Conservation (phyloP, 176 grass and related monocot species). For the Aegilops longissima region DNA sequence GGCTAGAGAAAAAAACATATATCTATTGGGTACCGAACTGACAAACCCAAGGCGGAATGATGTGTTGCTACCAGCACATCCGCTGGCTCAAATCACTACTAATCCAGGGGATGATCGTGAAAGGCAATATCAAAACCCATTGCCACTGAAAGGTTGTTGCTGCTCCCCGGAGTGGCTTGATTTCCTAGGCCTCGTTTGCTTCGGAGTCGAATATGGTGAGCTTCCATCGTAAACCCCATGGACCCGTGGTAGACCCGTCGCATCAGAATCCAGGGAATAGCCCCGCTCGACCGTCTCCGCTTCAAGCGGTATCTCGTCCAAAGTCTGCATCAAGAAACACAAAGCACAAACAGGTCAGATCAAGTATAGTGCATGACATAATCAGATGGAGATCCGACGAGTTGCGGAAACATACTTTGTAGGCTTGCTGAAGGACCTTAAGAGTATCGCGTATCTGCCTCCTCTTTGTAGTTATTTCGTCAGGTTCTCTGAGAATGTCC, state of each 20-base stretch:
- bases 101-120: slow-evolving; percentile 9
- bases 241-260: slow-evolving; percentile 61
- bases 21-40: slow-evolving; percentile 36
- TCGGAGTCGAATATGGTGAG: slow-evolving; percentile 52
- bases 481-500: slow-evolving; percentile 93
- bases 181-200: slow-evolving; percentile 55
- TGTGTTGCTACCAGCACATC: slow-evolving; percentile 34
- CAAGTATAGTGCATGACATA: not conserved
- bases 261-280: slow-evolving; percentile 61
- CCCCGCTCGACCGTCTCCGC: slow-evolving; percentile 90
- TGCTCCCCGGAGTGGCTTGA: slow-evolving; percentile 73
- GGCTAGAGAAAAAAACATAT: slow-evolving; percentile 43
- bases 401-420: slow-evolving; percentile 52
- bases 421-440: slow-evolving; percentile 89
- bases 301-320: slow-evolving; percentile 96
- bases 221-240: slow-evolving; percentile 53
- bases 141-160: slow-evolving; percentile 44
- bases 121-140: slow-evolving; percentile 60
- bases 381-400: not conserved
- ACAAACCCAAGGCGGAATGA: slow-evolving; percentile 34
- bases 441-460: slow-evolving; percentile 78
- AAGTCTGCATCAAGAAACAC: slow-evolving; percentile 49
- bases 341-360: not conserved
- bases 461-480: slow-evolving; percentile 83
- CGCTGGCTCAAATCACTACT: slow-evolving; percentile 37